phyloP scores from a whole-genome alignment of 2,329 filamentous ascomycete species.

The Aspergillus cejpii region DNA sequence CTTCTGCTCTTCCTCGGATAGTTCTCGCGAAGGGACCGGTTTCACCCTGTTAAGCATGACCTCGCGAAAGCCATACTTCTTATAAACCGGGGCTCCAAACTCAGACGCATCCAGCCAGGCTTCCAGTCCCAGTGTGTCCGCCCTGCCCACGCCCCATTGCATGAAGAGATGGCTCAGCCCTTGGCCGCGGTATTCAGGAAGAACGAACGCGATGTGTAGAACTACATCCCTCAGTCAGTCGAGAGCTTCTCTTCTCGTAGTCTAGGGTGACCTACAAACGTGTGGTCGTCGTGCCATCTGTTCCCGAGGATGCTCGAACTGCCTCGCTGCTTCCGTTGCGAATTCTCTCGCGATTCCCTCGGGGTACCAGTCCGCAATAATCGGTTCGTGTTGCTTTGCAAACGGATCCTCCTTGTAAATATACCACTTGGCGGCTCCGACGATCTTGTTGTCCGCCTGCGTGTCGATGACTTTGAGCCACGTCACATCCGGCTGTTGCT shows the following conservation, averaged over 20 bases:
- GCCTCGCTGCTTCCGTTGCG: conserved; percentile 15
- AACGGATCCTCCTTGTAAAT: conserved; percentile 27
- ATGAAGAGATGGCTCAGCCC: conserved; percentile 22
- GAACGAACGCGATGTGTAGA: conserved; percentile 21
- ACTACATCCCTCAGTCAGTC: too few relatives aligned
- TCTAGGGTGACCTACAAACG: conserved; percentile 19
- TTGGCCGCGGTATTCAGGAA: conserved; percentile 21
- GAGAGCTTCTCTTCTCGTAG: too few relatives aligned
- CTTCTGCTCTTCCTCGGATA: conserved; percentile 4
- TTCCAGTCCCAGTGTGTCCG: conserved; percentile 21
- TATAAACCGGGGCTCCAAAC: conserved; percentile 12
- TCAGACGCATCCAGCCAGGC: conserved; percentile 22
- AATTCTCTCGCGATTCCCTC: conserved; percentile 19
- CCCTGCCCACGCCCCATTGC: conserved; percentile 22
- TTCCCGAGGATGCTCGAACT: conserved; percentile 13
- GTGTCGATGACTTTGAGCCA: conserved; percentile 31
- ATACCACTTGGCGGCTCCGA: conserved; percentile 27
- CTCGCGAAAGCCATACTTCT: conserved; percentile 10
- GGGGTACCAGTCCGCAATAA: conserved; percentile 29
- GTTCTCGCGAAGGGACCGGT: background rate
- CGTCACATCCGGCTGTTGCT: conserved; percentile 22
- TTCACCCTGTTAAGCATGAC: background rate
- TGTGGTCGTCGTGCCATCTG: conserved; percentile 18
- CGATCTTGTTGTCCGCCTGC: conserved; percentile 22
- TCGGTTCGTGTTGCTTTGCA: background rate